Evolutionary conservation across 495 filamentous ascomycete genomes (phyloP).

Genomic region (Entonaema liquescens): DNA sequence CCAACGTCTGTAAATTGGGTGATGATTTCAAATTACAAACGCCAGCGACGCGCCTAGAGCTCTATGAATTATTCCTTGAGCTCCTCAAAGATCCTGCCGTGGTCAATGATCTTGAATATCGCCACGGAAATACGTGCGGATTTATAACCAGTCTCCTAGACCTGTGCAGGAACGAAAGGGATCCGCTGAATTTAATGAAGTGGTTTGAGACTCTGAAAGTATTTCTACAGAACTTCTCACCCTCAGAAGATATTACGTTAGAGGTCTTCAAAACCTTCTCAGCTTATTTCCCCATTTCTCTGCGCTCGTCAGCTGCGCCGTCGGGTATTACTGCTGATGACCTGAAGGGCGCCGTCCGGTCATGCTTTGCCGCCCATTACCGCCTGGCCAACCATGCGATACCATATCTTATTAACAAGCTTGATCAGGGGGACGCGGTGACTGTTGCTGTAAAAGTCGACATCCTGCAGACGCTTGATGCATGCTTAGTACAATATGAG

Average conservation of each 20-base stretch:
- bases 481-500: constrained; percentile 55
- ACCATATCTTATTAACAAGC: constrained; percentile 56
- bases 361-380: constrained; percentile 57
- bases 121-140: constrained; percentile 48
- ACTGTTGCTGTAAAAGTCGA: constrained; percentile 64
- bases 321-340: constrained; percentile 59
- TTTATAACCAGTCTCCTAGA: constrained; percentile 54
- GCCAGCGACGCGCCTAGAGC: constrained; percentile 53
- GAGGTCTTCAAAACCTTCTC: constrained; percentile 59
- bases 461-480: constrained; percentile 58
- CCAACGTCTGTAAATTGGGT: constrained; percentile 54
- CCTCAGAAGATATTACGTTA: constrained; percentile 51
- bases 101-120: constrained; percentile 52
- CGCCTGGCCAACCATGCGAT: constrained; percentile 52
- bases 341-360: constrained; percentile 55
- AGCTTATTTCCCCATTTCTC: constrained; percentile 62
- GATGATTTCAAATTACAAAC: constrained; percentile 59
- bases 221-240: constrained; percentile 52
- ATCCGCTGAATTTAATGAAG: constrained; percentile 57
- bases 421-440: constrained; percentile 60
- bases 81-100: constrained; percentile 50
- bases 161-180: constrained; percentile 58
- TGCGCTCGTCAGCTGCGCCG: constrained; percentile 53
- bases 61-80: constrained; percentile 56
- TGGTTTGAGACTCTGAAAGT: constrained; percentile 56